Evolutionary conservation across 163 green algal species (phyloP).

Genomic region (Scenedesmus sp.): DNA sequence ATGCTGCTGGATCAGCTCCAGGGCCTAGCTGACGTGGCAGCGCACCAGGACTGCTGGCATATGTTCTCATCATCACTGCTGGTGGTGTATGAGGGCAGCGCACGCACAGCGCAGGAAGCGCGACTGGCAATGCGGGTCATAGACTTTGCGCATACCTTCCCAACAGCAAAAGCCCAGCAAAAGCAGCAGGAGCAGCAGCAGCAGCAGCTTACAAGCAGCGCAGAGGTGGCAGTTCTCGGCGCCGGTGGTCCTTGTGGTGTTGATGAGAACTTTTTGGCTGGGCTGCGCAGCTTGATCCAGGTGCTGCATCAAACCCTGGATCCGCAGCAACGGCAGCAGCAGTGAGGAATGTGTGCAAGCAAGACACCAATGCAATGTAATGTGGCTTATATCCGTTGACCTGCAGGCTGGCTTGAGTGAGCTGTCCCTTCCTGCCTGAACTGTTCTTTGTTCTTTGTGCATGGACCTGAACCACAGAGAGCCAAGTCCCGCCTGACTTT

Average conservation of each 20-base stretch:
- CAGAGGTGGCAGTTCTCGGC: background rate
- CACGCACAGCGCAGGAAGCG: slow-evolving; percentile 63
- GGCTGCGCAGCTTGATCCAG: slow-evolving; percentile 28
- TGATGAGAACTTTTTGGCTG: slow-evolving; percentile 31
- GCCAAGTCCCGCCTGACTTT: background rate
- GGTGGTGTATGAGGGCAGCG: slow-evolving; percentile 91
- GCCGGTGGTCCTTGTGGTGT: slow-evolving; percentile 2
- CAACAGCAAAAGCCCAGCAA: background rate
- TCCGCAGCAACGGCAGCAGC: slow-evolving; percentile 1
- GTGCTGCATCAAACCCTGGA: background rate
- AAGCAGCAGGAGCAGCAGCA: background rate
- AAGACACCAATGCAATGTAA: background rate
- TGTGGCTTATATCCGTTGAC: background rate
- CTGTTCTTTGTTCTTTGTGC: background rate
- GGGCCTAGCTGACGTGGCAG: slow-evolving; percentile 76
- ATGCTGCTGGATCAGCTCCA: slow-evolving; percentile 69
- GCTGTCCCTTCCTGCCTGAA: background rate
- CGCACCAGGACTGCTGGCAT: slow-evolving; percentile 72
- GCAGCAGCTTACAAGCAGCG: background rate
- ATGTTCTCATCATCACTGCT: slow-evolving; percentile 88
- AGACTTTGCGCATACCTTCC: slow-evolving; percentile 94
- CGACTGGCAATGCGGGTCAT: slow-evolving; percentile 79
- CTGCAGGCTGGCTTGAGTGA: background rate
- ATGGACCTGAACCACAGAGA: background rate
- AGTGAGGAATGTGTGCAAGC: background rate